Evolutionary conservation across 1,284 basidiomycete genomes (phyloP), one percentile per base, ranked within the genome.

Genomic region (Tilletia caries): DNA sequence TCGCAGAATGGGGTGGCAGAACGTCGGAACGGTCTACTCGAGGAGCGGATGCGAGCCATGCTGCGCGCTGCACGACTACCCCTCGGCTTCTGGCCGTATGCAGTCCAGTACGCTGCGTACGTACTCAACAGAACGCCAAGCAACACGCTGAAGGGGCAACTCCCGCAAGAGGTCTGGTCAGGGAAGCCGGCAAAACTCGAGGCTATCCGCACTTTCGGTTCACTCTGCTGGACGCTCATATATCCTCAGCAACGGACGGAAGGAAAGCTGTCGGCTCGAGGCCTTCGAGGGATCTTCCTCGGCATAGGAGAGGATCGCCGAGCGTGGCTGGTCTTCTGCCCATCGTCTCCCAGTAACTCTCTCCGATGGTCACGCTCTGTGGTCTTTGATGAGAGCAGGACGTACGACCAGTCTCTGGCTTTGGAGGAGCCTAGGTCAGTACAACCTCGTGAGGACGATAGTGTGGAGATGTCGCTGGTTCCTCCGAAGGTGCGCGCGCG

Each of bases 231-330:
- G 23, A 33, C 54, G 12, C 54, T 29, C 54, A 33, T 58, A 2
- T 32, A 27, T 8, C 29, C 54, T 15, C 3, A 25, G 25, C 54
- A 58, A 32, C 23, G 54, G 3, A 3, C 5, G 20, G 46, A 50
- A 18, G 54, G 54, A 25, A 58, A 58, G 27, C 27, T 58, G 12
- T 27, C 54, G 29, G 54, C 54, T 10, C 3, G 54, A 15, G 29
- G 54, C 54, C 25, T 58, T n/a, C 54, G 54, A 8, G 54, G 23
- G 27, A 29, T 58, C 29, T 58, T 58, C 54, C 54, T 58, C 27
- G 54, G 54, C 54, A 27, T 58, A 27, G 23, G 25, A 6, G 54
- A 58, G 10, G 29, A 58, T 27, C 54, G 27, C 18, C 15, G 25
- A 23, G 54, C 54, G 2, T 58, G 54, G 54, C 13, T 58, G 12